Conservation (phyloP, 257 asterid species). For the Ophiorrhiza pumila region DNA sequence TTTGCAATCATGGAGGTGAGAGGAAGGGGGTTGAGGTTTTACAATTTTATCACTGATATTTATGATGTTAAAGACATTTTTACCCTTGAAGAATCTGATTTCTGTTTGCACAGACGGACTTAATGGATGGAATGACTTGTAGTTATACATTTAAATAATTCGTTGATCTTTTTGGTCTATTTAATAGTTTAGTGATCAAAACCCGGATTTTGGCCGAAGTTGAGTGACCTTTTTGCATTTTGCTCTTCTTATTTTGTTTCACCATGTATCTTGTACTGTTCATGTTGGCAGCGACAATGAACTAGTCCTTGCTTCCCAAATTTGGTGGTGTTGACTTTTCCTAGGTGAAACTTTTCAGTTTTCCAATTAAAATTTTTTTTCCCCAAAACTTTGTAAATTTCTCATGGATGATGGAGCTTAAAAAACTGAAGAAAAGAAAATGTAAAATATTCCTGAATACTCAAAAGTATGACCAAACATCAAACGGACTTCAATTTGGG, state of each 20-base stretch:
- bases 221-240: too few relatives aligned
- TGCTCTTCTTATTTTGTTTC: background rate
- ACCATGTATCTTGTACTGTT: background rate
- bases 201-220: too few relatives aligned
- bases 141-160: too few relatives aligned
- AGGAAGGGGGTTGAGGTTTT: too few relatives aligned
- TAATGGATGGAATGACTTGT: too few relatives aligned
- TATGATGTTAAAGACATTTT: too few relatives aligned
- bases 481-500: background rate
- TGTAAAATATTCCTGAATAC: background rate
- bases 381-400: background rate
- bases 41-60: too few relatives aligned
- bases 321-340: background rate
- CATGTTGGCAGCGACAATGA: background rate
- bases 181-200: too few relatives aligned
- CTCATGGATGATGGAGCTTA: background rate
- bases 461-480: background rate
- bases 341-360: background rate
- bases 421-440: background rate
- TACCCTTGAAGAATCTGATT: too few relatives aligned
- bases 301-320: background rate
- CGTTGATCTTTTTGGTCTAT: too few relatives aligned
- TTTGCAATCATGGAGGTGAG: too few relatives aligned
- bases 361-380: background rate
- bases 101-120: too few relatives aligned